Base-by-base conservation (phyloP, 345 rosid genomes). In the Lepidium aucheri region DNA sequence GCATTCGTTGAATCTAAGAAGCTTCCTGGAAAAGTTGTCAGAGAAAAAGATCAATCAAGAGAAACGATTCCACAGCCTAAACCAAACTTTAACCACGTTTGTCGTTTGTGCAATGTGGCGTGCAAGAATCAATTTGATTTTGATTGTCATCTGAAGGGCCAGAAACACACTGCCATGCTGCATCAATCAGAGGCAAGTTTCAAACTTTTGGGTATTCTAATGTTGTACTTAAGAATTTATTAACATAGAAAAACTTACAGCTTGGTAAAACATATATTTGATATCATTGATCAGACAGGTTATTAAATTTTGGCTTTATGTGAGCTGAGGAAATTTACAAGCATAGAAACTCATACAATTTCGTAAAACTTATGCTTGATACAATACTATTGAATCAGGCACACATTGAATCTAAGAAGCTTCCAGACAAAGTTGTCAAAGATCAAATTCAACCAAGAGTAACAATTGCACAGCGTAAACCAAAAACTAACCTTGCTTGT, bases 351-450 rank as follows among this genome's bases (percentile, higher is more conserved):
- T 3, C 17, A 7, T 22, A 12, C 53, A 71, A 81, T 86, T 58
- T 86, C 76, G 67, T 82, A 82, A 5, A 54, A 78, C 53, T 74
- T 85, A 70, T 77, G 73, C 40, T 81, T 16, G 85, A 89, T 62
- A 61, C 78, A 41, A 28, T 65, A 44, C 58, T 26, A 58, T 80
- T 66, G 84, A 86, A 81, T 74, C 82, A 82, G 70, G 65, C 62
- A 32, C 74, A 57, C 61, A 44, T 65, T 76, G 84, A 78, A 78
- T 72, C 82, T 62, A 80, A 68, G 73, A 81, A 84, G 65, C 9
- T 65, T 46, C 79, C 67, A 65, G 81, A 84, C 35, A 87, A 81
- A 69, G 50, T 65, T 6, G 11, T 46, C 41, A 77, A 55, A 53
- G 91, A 67, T 74, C 85, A 77, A 33, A 79, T 43, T 43, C 63